phyloP scores from a whole-genome alignment of 2,329 filamentous ascomycete species.

The Nemania diffusa region DNA sequence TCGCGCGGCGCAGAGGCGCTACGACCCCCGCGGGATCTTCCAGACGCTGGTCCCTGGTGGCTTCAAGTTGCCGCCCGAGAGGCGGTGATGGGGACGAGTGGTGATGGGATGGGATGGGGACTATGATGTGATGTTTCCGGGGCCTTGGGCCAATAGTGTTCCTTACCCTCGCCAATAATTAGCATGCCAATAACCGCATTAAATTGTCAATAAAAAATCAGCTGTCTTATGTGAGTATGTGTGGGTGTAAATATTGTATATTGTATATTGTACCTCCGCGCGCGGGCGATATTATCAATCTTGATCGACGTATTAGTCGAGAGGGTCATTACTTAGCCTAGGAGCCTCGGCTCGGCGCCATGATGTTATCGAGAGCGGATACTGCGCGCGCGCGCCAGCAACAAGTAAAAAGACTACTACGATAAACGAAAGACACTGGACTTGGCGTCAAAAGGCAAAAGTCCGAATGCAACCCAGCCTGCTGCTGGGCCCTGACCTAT shows the following conservation, averaged over 20 bases:
- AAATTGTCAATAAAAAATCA: constrained; percentile 3
- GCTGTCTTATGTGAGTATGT: too few species aligned
- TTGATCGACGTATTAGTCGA: neutral
- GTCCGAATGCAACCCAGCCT: constrained; percentile 29
- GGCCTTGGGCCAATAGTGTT: constrained; percentile 20
- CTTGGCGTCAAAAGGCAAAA: constrained; percentile 14
- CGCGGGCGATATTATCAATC: neutral
- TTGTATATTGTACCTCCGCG: constrained; percentile 10
- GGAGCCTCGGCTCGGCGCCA: constrained; percentile 2
- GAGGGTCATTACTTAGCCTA: neutral
- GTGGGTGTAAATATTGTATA: too few species aligned
- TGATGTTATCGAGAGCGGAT: constrained; percentile 17
- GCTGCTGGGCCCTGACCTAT: constrained; percentile 22
- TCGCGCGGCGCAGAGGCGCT: constrained; percentile 36
- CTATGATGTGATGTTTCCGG: constrained; percentile 33
- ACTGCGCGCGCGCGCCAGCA: too few species aligned
- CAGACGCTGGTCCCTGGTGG: constrained; percentile 41
- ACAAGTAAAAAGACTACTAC: too few species aligned
- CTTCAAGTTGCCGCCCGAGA: constrained; percentile 41
- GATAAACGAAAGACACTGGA: too few species aligned
- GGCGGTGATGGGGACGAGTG: constrained; percentile 15
- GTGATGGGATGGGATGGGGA: neutral
- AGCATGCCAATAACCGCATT: neutral
- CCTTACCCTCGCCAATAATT: constrained; percentile 16
- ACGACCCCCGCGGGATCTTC: constrained; percentile 40